A percentile compares a stretch with the other conserved stretches of the same genome.
Conservation (phyloP, 2,329 filamentous ascomycete genomes). For the Pseudogymnoascus sp. region DNA sequence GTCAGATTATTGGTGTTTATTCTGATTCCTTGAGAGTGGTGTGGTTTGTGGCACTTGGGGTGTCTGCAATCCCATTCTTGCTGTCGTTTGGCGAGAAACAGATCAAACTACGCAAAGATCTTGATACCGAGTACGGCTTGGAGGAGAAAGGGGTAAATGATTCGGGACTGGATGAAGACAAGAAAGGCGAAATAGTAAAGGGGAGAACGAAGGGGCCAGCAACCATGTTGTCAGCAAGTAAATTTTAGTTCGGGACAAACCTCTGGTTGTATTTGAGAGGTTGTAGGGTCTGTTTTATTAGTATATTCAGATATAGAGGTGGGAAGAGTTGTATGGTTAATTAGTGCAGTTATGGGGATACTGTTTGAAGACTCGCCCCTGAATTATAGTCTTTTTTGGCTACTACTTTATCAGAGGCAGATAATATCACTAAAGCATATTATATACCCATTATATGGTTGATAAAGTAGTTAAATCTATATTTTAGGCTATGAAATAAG, state of each 20-base stretch:
- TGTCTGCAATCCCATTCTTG: conserved; percentile 28
- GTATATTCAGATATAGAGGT: background rate
- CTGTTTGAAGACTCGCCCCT: no score
- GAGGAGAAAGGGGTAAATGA: conserved; percentile 20
- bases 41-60: conserved; percentile 31
- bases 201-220: background rate
- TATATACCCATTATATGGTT: background rate
- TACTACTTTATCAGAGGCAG: no score
- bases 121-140: conserved; percentile 34
- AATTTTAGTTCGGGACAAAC: no score
- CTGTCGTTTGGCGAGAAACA: conserved; percentile 30
- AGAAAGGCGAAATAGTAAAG: background rate
- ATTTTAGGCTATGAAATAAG: background rate
- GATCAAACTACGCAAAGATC: conserved; percentile 30
- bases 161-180: background rate
- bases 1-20: conserved; percentile 30
- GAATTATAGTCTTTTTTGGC: no score
- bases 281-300: background rate
- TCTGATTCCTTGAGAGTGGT: conserved; percentile 29
- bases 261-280: background rate
- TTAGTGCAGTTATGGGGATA: background rate
- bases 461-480: background rate
- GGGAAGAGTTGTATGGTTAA: background rate
- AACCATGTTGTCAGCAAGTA: background rate
- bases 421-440: background rate